A percentile compares a stretch with the other conserved stretches of the same genome.
These are phyloP conservation scores for Coprinopsis marcescibilis DNA, from an alignment of 768 basidiomycete species.

Conservation along the genomic window DNA sequence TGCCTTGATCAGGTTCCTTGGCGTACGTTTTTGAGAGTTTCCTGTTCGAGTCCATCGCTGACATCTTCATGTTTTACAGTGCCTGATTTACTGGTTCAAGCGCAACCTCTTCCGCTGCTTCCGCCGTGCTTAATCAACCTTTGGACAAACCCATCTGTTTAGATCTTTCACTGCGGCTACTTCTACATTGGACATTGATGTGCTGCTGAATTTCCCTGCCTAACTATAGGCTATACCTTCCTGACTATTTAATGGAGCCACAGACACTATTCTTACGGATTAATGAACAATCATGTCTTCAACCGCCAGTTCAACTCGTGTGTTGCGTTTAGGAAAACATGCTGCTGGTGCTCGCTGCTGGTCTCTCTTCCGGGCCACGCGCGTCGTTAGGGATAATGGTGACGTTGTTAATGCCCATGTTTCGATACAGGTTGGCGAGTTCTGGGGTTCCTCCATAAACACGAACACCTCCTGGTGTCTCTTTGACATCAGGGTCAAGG, in stretches of 20 bases:
- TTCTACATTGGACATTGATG: too few relatives aligned
- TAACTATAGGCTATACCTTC: too few relatives aligned
- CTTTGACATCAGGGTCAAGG: constrained; percentile 6
- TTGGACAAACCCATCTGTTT: neutral
- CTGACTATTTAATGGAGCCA: too few relatives aligned
- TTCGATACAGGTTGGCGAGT: neutral
- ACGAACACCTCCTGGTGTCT: neutral
- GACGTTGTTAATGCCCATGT: neutral
- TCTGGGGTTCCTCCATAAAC: neutral
- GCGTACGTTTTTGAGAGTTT: constrained; percentile 52
- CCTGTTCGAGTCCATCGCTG: constrained; percentile 2
- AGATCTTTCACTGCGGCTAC: too few relatives aligned
- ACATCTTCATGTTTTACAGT: constrained; percentile 37
- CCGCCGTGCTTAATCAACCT: constrained; percentile 54
- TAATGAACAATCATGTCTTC: too few relatives aligned
- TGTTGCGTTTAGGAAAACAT: too few relatives aligned
- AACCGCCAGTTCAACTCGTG: too few relatives aligned
- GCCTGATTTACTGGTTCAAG: constrained; percentile 77
- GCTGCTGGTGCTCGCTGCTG: too few relatives aligned
- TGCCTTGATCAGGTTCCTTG: constrained; percentile 65
- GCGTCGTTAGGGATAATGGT: too few relatives aligned
- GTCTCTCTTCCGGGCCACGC: too few relatives aligned
- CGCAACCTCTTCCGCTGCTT: constrained; percentile 80
- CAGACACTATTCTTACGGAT: too few relatives aligned
- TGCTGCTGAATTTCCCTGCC: too few relatives aligned